Conservation (phyloP, 352 stramenopile species). For the Phytopythium helicoides region DNA sequence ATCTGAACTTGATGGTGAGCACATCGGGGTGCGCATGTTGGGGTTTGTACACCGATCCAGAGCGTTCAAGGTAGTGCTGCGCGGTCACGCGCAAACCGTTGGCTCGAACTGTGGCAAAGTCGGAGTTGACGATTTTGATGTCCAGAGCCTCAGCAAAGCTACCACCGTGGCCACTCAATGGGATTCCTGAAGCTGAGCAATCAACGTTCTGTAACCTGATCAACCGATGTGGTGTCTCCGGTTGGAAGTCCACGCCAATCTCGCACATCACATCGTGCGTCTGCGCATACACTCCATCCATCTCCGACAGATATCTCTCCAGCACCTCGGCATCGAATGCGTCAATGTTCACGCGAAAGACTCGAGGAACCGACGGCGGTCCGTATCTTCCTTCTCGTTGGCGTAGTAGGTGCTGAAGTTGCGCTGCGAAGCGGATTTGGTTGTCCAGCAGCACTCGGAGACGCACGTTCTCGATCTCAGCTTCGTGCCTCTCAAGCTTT, state of each 20-base stretch:
- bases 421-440: slow-evolving; percentile 3
- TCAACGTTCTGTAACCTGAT: neutral
- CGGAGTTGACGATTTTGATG: neutral
- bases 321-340: neutral
- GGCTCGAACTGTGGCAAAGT: neutral
- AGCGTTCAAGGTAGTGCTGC: neutral
- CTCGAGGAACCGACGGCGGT: neutral
- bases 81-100: neutral
- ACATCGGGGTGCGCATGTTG: neutral
- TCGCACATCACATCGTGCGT: slow-evolving; percentile 1
- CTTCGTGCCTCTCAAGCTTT: neutral
- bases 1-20: neutral
- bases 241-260: neutral
- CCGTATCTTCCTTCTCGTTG: neutral
- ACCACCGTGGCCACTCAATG: neutral
- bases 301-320: neutral
- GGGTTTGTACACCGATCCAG: neutral
- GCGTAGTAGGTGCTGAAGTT: neutral
- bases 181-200: neutral
- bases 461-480: slow-evolving; percentile 3
- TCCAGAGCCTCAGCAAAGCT: slow-evolving; percentile 1
- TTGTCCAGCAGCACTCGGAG: slow-evolving; percentile 1
- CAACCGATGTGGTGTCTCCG: neutral
- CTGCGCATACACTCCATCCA: neutral
- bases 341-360: neutral